Evolutionary conservation across 2,329 filamentous ascomycete species (phyloP), one percentile per base, ranked within the genome.

Genomic region (Byssothecium circinans): DNA sequence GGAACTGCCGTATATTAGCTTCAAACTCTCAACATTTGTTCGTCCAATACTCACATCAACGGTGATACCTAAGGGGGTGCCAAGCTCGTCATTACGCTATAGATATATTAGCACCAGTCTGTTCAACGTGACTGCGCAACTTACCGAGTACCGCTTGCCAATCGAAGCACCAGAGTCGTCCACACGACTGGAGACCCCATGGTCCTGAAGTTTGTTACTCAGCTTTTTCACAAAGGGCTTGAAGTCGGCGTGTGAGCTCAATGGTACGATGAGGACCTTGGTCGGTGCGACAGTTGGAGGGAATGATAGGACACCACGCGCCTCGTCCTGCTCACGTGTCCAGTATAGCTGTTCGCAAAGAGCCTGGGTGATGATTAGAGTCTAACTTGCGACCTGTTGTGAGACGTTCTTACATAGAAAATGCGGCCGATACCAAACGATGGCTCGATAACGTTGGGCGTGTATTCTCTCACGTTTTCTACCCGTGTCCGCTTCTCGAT

Each of bases 371-470:
- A 64, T 88, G 52, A 63, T 46, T 61, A 38, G 29, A 12, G 12
- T 27, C 23, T 12, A 25, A 6, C n/a, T 22, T 25, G 29, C 18
- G n/a, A 11, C 15, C 20, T 6, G 18, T 1, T 14, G n/a, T 18
- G 39, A 12, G 4, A 23, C 36, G 15, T 36, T 61, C 61, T 59
- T 52, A 65, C 58, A 86, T 96, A 97, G 49, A 97, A 78, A 54
- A 97, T 96, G 62, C 92, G 85, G 50, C 92, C 94, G 65, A 97
- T 95, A 78, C 92, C 92, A 64, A 97, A 99, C 0, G 92, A 97
- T 1, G 92, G 94, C 77, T 99, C 94, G 61, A 97, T 95, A 39
- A 95, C 91, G 68, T 96, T 96, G 50, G 92, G 92, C 0, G 87
- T 95, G 76, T 89, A 99, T 71, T 96, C 91, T 62, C 94, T 83